Evolutionary conservation across 805 yeast species (phyloP).

Genomic region (Starmerella vaccinii): DNA sequence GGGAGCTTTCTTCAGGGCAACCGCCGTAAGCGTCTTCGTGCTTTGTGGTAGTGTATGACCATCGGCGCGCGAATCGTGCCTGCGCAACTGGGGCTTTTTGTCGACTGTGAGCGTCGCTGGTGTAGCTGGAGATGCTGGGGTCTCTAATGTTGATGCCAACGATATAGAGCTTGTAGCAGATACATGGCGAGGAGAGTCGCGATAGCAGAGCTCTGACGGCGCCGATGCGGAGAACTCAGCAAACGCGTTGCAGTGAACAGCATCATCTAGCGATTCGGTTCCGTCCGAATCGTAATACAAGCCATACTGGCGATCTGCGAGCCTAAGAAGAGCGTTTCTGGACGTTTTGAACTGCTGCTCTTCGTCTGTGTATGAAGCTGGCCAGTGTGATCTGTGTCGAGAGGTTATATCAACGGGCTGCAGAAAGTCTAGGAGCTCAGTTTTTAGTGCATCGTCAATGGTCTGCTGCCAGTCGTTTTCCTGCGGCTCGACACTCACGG

Average conservation of each 20-base stretch:
- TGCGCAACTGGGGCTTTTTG: neutral
- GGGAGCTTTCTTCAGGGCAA: too few relatives aligned
- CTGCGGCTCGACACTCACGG: too few relatives aligned
- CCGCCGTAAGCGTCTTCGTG: too few relatives aligned
- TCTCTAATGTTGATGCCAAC: neutral
- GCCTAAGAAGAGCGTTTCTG: neutral
- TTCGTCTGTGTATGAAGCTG: neutral
- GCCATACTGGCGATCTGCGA: neutral
- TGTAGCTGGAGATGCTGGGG: neutral
- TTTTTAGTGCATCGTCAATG: neutral
- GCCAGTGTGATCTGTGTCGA: constrained; percentile 1
- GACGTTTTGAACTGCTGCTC: neutral
- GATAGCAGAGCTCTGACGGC: neutral
- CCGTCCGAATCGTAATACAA: neutral
- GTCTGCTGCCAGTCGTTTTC: neutral
- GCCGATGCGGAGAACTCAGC: neutral
- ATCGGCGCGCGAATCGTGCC: neutral
- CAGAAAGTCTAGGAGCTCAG: neutral
- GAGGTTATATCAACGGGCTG: neutral
- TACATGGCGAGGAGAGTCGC: neutral
- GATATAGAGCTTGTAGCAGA: neutral
- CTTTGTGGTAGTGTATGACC: too few relatives aligned
- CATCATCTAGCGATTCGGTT: too few relatives aligned
- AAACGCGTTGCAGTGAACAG: neutral
- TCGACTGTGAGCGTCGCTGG: neutral